Percentiles rank a stretch among this genome's conserved stretches.
Conservation (phyloP, 257 asterid species). For the Coffea canephora region DNA sequence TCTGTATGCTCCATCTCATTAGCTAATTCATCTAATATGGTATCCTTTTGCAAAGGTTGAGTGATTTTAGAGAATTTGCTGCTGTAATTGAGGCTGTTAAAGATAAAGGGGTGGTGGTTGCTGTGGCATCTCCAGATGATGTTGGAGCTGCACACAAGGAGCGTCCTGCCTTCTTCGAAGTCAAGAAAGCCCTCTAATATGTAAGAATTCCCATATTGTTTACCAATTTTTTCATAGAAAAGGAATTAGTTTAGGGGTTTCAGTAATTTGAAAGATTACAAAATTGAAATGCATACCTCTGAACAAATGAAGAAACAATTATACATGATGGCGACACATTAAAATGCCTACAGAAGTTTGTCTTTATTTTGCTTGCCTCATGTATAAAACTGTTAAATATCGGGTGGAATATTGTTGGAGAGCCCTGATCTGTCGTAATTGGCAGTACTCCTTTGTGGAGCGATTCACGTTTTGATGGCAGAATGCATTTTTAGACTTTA, state of each 20-base stretch:
- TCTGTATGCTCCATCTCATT: background rate
- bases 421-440: background rate
- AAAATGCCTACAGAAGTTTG: background rate
- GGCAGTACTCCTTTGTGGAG: background rate
- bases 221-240: background rate
- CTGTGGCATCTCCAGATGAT: constrained; percentile 88
- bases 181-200: constrained; percentile 73
- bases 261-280: background rate
- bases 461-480: background rate
- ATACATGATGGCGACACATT: background rate
- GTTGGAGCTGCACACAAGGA: constrained; percentile 78
- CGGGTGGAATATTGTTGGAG: background rate
- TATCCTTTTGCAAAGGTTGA: constrained; percentile 42
- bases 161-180: constrained; percentile 61
- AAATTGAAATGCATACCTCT: background rate
- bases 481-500: background rate
- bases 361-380: constrained; percentile 1
- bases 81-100: constrained; percentile 68
- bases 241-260: background rate
- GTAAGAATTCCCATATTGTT: constrained; percentile 16
- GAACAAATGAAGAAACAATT: no score
- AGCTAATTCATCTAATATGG: background rate
- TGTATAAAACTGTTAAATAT: background rate
- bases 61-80: constrained; percentile 88
- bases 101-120: constrained; percentile 78